These are phyloP conservation scores for Colletotrichum horii DNA, from an alignment of 2,329 filamentous ascomycete species.

Conservation along the genomic window DNA sequence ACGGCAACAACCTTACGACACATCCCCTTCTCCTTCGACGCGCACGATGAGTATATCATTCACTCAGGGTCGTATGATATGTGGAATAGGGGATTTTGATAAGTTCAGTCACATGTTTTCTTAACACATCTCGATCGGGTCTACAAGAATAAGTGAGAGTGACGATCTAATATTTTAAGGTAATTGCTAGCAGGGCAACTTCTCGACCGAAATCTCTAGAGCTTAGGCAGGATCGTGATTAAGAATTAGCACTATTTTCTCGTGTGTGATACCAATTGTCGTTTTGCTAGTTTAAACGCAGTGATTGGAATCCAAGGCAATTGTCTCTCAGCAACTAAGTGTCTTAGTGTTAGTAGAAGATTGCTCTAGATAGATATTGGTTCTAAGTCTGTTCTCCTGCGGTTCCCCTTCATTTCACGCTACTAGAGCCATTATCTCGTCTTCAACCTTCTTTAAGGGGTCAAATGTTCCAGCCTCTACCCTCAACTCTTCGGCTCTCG, in stretches of 20 bases:
- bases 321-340: background rate
- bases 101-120: rapidly evolving
- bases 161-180: background rate
- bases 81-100: background rate
- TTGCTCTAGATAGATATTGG: background rate
- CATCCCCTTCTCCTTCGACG: background rate
- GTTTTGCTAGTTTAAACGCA: rapidly evolving
- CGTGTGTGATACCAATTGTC: rapidly evolving
- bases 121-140: background rate
- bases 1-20: background rate
- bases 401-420: rapidly evolving
- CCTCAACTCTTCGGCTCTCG: conserved; percentile 23
- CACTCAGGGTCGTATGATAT: background rate
- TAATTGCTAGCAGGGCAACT: background rate
- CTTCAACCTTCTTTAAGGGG: background rate
- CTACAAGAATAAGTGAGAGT: rapidly evolving
- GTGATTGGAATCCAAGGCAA: background rate
- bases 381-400: background rate
- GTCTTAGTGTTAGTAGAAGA: background rate
- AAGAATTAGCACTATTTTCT: rapidly evolving
- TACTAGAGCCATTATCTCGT: background rate
- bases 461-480: conserved; percentile 8
- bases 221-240: background rate
- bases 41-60: rapidly evolving
- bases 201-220: too few relatives aligned